Evolutionary conservation across 305 asterid species (phyloP), one percentile per base, ranked within the genome.

Genomic region (Solanum hybrid): DNA sequence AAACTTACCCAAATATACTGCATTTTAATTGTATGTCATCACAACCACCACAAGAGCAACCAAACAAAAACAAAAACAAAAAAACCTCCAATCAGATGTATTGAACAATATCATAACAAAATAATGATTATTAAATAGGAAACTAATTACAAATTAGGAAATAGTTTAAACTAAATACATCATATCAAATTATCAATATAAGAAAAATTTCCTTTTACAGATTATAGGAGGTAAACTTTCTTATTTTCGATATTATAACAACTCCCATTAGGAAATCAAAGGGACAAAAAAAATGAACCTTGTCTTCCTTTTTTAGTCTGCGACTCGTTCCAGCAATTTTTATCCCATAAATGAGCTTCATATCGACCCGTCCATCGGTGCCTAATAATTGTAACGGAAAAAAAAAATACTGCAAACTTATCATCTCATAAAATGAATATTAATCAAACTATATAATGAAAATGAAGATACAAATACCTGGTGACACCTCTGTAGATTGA

Each of bases 311-410:
- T 97, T 92, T 94, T 97, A 91, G 89, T 97, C 72, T 95, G 99
- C 2, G 98, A 90, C 76, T 97, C 95, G 89, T 97, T 97, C 99
- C 99, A 97, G 92, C 98, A 93, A 82, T 96, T 93, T 92, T 96
- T 97, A 92, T 97, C 99, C 99, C 99, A 97, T 90, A 97, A 88
- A 93, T 97, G 99, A 89, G 99, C 99, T 93, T 97, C 99, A 79
- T 92, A 97, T 4, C 99, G 95, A n/a, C 99, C 99, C 0, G 99
- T 97, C 99, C 98, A 97, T 85, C 99, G 90, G 93, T 97, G 99
- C 93, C 99, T 97, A 17, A 56, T 17, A 17, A 13, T 45, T 90
- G 92, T 80, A 87, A 82, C 31, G 7, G 2, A 4, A 8, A 31
- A 71, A n/a, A n/a, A 71, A 24, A 69, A 11, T 10, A 69, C 15